Percentiles rank a stretch among this genome's conserved stretches.
These are phyloP conservation scores for Taphrina pruni DNA, from an alignment of 1,139 yeast genomes.

Conservation along the genomic window DNA sequence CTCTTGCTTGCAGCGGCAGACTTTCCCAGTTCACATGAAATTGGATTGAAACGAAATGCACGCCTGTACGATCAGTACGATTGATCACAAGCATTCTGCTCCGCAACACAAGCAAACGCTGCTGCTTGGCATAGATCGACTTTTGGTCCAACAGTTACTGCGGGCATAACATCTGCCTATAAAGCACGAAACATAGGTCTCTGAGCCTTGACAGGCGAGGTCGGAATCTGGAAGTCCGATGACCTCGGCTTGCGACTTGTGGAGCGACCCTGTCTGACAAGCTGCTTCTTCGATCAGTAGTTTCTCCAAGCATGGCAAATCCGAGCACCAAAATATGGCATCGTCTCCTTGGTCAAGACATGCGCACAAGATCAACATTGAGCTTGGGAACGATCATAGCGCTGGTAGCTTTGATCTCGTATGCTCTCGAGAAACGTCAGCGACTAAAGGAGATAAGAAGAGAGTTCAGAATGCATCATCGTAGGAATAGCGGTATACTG, in stretches of 20 bases:
- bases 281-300: no score
- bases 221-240: no score
- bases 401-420: slow-evolving; percentile 3
- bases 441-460: not conserved
- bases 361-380: slow-evolving; percentile 10
- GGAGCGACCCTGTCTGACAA: no score
- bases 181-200: no score
- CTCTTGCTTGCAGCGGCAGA: no score
- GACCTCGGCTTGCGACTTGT: no score
- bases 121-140: not conserved
- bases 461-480: slow-evolving; percentile 16
- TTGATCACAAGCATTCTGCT: not conserved
- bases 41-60: not conserved
- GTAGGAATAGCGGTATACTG: slow-evolving; percentile 12
- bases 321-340: slow-evolving; percentile 2
- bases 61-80: slow-evolving; percentile 2
- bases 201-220: no score
- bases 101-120: slow-evolving; percentile 1
- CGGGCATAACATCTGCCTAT: no score
- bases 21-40: no score
- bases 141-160: no score
- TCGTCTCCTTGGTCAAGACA: not conserved
- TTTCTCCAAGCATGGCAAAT: not conserved
- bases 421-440: slow-evolving; percentile 7
- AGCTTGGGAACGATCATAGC: not conserved